Percentiles rank a stretch among this genome's conserved stretches.
Evolutionary conservation across 495 filamentous ascomycete genomes (phyloP).

Genomic region (Schizothecium vesticola): DNA sequence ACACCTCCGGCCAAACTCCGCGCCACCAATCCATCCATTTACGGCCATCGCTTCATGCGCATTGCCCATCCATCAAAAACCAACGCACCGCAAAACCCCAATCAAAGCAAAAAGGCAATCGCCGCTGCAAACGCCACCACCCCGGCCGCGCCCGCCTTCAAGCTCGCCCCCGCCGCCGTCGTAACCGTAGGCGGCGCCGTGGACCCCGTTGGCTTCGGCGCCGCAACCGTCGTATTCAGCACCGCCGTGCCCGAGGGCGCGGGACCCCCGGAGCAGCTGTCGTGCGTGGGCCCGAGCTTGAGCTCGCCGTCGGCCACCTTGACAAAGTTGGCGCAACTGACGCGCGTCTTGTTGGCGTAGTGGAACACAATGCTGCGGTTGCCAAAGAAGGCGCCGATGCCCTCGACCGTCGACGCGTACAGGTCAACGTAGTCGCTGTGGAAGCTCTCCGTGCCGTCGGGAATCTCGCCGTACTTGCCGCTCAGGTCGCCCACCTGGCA

Average conservation of each 20-base stretch:
- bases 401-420: slow-evolving; percentile 57
- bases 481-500: slow-evolving; percentile 82
- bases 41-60: too few species aligned
- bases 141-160: slow-evolving; percentile 12
- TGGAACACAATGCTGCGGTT: slow-evolving; percentile 77
- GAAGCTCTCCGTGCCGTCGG: slow-evolving; percentile 35
- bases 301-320: slow-evolving; percentile 15
- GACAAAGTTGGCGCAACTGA: slow-evolving; percentile 67
- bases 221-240: background rate
- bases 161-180: slow-evolving; percentile 4
- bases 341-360: slow-evolving; percentile 61
- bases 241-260: slow-evolving; percentile 5
- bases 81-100: slow-evolving; percentile 1
- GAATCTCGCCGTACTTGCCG: slow-evolving; percentile 73
- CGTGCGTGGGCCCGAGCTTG: slow-evolving; percentile 10
- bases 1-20: background rate
- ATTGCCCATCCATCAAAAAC: background rate
- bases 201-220: slow-evolving; percentile 1
- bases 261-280: background rate
- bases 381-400: slow-evolving; percentile 64
- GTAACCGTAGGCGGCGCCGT: background rate
- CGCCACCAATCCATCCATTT: too few species aligned
- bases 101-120: slow-evolving; percentile 26
- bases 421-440: slow-evolving; percentile 54
- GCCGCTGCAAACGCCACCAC: slow-evolving; percentile 22